phyloP scores from a whole-genome alignment of 2,329 filamentous ascomycete genomes.

The Lecanoromycetidae sp. region DNA sequence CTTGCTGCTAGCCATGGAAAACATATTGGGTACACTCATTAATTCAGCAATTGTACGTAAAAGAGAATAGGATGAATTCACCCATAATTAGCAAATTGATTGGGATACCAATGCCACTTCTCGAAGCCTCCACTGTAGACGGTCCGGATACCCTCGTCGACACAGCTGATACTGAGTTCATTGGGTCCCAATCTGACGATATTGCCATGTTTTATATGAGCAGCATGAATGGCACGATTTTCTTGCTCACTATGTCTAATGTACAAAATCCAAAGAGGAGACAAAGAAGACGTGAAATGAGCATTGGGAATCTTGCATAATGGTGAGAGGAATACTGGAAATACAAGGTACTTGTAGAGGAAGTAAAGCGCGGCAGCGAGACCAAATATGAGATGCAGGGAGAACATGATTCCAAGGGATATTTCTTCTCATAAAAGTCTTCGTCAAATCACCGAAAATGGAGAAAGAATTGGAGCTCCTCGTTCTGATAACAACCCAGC shows the following conservation, averaged over 20 bases:
- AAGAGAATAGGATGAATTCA: constrained; percentile 23
- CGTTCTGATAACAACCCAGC: no score
- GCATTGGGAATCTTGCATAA: constrained; percentile 50
- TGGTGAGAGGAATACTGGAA: constrained; percentile 39
- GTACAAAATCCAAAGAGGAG: constrained; percentile 50
- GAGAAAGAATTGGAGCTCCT: not conserved
- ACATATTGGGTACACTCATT: constrained; percentile 47
- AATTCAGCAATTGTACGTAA: not conserved
- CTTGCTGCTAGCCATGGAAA: constrained; percentile 47
- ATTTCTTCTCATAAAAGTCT: not conserved
- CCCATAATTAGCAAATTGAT: constrained; percentile 55
- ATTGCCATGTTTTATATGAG: constrained; percentile 43
- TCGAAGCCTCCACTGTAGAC: constrained; percentile 59
- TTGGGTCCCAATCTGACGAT: constrained; percentile 49
- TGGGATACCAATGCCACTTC: constrained; percentile 53
- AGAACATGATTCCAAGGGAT: not conserved
- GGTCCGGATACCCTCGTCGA: constrained; percentile 42
- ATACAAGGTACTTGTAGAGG: constrained; percentile 22
- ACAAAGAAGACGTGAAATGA: constrained; percentile 49
- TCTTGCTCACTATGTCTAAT: constrained; percentile 43
- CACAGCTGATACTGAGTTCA: constrained; percentile 53
- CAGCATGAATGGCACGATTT: constrained; percentile 45
- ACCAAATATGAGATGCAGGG: not conserved
- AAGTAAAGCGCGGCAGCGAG: constrained; percentile 10
- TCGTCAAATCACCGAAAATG: not conserved